Evolutionary conservation across 768 basidiomycete genomes (phyloP).

Genomic region (Candolleomyces aberdarensis): DNA sequence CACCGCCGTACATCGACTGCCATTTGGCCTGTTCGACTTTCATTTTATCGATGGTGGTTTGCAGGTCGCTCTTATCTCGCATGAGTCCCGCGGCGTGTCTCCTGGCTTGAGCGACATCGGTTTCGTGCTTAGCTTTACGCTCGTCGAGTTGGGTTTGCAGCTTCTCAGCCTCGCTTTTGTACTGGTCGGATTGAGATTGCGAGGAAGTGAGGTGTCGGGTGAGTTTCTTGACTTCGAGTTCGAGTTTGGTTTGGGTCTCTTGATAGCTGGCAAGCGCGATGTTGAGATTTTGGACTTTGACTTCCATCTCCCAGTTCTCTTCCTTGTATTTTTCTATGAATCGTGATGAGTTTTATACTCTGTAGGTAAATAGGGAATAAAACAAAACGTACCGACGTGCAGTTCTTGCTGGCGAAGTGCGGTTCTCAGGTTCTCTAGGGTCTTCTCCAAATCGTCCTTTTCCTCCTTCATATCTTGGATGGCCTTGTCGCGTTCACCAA

Average conservation of each 20-base stretch:
- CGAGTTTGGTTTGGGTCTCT: conserved; percentile 62
- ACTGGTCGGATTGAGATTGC: conserved; percentile 74
- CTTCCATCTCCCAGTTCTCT: conserved; percentile 99
- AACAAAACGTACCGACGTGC: conserved; percentile 56
- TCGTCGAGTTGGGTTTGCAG: conserved; percentile 62
- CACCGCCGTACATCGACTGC: conserved; percentile 15
- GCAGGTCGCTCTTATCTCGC: conserved; percentile 91
- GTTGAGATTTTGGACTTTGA: conserved; percentile 83
- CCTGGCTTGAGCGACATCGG: conserved; percentile 88
- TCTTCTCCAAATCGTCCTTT: conserved; percentile 83
- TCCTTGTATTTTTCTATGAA: conserved; percentile 88
- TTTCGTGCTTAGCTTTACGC: conserved; percentile 88
- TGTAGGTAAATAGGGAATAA: neutral
- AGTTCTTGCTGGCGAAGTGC: conserved; percentile 81
- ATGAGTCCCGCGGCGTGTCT: conserved; percentile 84
- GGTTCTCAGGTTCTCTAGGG: conserved; percentile 67
- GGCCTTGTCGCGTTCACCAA: conserved; percentile 90
- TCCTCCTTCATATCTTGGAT: conserved; percentile 91
- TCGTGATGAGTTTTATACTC: neutral
- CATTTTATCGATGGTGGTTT: conserved; percentile 71
- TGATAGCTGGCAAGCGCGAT: conserved; percentile 66
- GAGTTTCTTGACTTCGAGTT: conserved; percentile 80
- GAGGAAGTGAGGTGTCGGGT: conserved; percentile 68
- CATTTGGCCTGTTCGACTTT: conserved; percentile 65
- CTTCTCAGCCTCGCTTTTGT: conserved; percentile 84